These are phyloP conservation scores for Martiniozyma abietophila DNA, from an alignment of 805 yeast genomes.

Conservation along the genomic window DNA sequence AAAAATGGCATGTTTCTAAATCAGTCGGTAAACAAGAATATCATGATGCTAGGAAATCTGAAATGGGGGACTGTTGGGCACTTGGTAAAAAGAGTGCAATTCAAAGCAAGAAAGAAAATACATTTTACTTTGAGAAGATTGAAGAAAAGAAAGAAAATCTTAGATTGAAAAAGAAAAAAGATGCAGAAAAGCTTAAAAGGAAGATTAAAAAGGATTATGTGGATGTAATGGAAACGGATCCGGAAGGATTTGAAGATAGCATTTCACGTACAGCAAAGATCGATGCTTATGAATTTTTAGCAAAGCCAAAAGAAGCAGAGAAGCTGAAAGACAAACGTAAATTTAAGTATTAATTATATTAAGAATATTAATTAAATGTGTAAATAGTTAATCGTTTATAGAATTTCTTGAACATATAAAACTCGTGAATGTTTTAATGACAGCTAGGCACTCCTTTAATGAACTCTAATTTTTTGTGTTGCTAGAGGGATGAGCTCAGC, in stretches of 20 bases:
- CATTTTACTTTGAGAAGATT: conserved; percentile 24
- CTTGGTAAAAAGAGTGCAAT: conserved; percentile 49
- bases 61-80: conserved; percentile 86
- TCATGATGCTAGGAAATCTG: conserved; percentile 83
- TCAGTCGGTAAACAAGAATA: conserved; percentile 65
- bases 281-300: conserved; percentile 21
- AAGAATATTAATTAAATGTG: too few species aligned
- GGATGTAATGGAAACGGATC: conserved; percentile 18
- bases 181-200: conserved; percentile 18
- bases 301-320: conserved; percentile 21
- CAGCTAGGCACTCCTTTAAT: too few species aligned
- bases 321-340: conserved; percentile 16
- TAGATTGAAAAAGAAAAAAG: conserved; percentile 19
- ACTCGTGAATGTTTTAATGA: too few species aligned
- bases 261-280: conserved; percentile 19
- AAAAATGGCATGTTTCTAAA: conserved; percentile 81
- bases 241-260: conserved; percentile 16
- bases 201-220: conserved; percentile 19
- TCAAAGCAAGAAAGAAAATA: conserved; percentile 28
- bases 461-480: too few species aligned
- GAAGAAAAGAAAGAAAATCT: conserved; percentile 27
- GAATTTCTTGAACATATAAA: too few species aligned
- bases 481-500: too few species aligned
- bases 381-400: too few species aligned
- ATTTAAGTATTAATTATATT: conserved; percentile 10